Base-by-base conservation (phyloP, 257 asterid species). In the Nicotiana tabacum region DNA sequence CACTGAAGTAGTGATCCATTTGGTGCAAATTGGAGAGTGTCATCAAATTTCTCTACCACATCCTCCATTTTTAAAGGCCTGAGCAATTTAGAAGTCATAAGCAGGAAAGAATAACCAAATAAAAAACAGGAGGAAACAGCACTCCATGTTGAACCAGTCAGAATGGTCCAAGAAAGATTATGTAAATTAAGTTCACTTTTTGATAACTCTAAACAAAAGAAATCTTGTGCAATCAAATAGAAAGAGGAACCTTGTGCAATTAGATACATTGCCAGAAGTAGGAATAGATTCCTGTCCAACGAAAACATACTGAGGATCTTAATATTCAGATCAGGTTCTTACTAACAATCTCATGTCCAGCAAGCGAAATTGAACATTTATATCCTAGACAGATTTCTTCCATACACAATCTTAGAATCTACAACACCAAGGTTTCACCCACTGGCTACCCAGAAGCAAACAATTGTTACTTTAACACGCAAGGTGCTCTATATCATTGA, bases 1-100 rank as follows among this genome's bases (percentile, higher is more conserved):
- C 99, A 96, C 46, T 82, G 89, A 48, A 80, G 89, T 33, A 85
- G 83, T 61, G 92, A 87, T 65, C 72, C 84, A 55, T 70, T 24
- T 3, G 85, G 67, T 18, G 77, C 48, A 86, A 66, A 74, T 30
- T 68, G 82, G 21, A 33, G 83, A n/a, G 77, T 35, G 16, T 24
- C 46, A 15, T 82, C 84, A 24, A 84, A 77, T 81, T 66, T 81
- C 77, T 83, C 89, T 68, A 21, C 87, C 24, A 81, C 2, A 76
- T 51, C 9, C 46, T 76, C 80, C 80, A 76, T 48, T 39, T 27
- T 4, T 51, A 3, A 27, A 29, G 43, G 64, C 62, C 62, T 74
- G 64, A 76, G 11, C 80, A 29, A 15, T 39, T 21, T 55, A 27
- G 58, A 53, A 13, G 18, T 53, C 18, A 53, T 3, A 15, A 53